Percentiles rank a stretch among this genome's conserved stretches.
Conservation (phyloP, 139 green algal genomes). For the Tetraselmis chui region DNA sequence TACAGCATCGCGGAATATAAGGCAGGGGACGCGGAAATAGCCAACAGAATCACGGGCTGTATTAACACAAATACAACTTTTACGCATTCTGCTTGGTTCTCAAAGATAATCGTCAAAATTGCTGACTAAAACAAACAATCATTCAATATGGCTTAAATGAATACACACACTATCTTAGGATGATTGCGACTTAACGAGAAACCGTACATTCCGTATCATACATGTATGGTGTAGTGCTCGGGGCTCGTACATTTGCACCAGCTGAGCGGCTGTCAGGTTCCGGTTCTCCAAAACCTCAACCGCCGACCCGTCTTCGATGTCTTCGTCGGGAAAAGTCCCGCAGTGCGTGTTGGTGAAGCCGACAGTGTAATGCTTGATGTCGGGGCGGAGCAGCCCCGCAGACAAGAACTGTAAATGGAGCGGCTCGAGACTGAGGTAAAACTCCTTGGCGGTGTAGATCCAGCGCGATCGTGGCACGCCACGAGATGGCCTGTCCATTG, state of each 20-base stretch:
- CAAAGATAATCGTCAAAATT: too few relatives aligned
- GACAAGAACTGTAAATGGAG: neutral
- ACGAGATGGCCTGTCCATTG: neutral
- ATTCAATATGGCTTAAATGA: too few relatives aligned
- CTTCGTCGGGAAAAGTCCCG: neutral
- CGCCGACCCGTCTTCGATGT: neutral
- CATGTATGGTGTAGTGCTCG: too few relatives aligned
- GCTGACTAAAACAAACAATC: too few relatives aligned
- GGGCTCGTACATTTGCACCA: neutral
- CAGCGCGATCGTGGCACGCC: neutral
- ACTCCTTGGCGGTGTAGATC: neutral
- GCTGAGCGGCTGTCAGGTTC: neutral
- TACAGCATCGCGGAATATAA: too few relatives aligned
- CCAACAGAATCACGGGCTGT: too few relatives aligned
- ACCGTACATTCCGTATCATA: too few relatives aligned
- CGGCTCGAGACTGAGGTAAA: neutral
- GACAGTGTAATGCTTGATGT: neutral
- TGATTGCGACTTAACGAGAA: too few relatives aligned
- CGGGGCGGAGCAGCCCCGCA: neutral
- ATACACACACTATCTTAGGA: too few relatives aligned
- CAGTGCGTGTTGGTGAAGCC: neutral
- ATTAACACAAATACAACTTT: too few relatives aligned
- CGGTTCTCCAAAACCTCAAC: neutral
- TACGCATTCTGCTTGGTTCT: too few relatives aligned
- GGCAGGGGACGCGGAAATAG: too few relatives aligned